Base-by-base conservation (phyloP, 441 rosid species). In the Viola pubescens region DNA sequence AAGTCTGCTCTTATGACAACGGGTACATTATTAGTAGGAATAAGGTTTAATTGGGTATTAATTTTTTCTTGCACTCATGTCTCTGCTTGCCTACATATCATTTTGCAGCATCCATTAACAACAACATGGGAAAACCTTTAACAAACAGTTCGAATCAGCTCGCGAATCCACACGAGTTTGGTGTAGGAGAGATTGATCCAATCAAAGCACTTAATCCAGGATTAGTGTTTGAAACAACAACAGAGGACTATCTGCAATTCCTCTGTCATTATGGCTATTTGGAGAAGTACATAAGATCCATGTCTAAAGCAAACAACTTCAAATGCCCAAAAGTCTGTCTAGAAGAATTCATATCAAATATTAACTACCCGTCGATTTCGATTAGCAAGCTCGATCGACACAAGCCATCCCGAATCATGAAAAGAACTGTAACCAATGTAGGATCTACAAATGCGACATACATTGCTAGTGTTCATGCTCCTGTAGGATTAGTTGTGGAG, bases 1-100 rank as follows among this genome's bases (percentile, higher is more conserved):
- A 87, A 71, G 74, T 89, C 97, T 3, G 88, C 95, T 9, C 87
- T 89, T 10, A 83, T 87, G 89, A 89, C 97, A 41, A 87, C 95
- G 12, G 90, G 92, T 87, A 58, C 12, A 37, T 12, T 37, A 0
- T 12, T 37, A 0, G 48, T n/a, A 54, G 13, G 4, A 1, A 0
- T 7, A 63, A 38, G 7, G 12, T 26, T 26, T 2, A 26, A 26
- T 26, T 9, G 43, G 57, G 7, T 37, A 4, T 54, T 37, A 11
- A 6, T 26, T 26, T 1, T 26, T 26, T 26, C 6, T 55, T 14
- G 26, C 10, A 58, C 11, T 44, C 26, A 47, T 63, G 4, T 47
- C 38, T 16, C 44, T 7, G 9, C 47, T 45, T n/a, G 45, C 34
- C 45, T 37, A 46, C 39, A 7, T 61, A n/a, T 26, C 34, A 26